Percentiles rank a stretch among this genome's conserved stretches.
These are phyloP conservation scores for Pseudozyma sp. DNA, from an alignment of 1,284 basidiomycete species.

Conservation along the genomic window DNA sequence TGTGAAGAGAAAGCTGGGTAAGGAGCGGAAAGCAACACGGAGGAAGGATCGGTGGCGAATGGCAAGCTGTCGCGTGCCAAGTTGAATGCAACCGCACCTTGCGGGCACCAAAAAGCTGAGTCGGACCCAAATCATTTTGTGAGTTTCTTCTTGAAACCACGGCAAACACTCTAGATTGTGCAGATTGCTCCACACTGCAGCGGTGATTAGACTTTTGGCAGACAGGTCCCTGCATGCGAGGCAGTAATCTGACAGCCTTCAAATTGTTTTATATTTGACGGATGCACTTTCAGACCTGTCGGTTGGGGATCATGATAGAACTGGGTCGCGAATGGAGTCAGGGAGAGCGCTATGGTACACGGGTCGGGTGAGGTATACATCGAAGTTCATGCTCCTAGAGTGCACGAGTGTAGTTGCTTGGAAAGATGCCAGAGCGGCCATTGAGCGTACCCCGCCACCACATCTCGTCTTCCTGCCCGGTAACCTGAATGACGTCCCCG, in stretches of 20 bases:
- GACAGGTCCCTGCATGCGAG: no score
- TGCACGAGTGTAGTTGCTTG: slow-evolving; percentile 24
- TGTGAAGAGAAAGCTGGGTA: not conserved
- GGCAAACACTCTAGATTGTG: slow-evolving; percentile 6
- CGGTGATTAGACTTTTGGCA: slow-evolving; percentile 23
- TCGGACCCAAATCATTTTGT: slow-evolving; percentile 1
- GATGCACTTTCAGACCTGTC: no score
- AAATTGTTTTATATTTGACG: no score
- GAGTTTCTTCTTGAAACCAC: slow-evolving; percentile 9
- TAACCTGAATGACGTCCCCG: slow-evolving; percentile 43
- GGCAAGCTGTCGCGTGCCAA: no score
- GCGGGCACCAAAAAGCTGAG: slow-evolving; percentile 18
- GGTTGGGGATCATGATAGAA: no score
- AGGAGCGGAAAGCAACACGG: not conserved
- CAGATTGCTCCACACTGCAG: slow-evolving; percentile 1
- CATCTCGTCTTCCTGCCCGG: slow-evolving; percentile 42
- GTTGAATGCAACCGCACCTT: no score
- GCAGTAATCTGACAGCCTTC: no score
- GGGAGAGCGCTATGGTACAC: no score
- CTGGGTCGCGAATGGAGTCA: no score
- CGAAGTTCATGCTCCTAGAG: not conserved
- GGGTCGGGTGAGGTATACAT: no score
- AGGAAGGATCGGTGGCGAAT: not conserved
- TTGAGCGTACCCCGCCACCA: slow-evolving; percentile 40
- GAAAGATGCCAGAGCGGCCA: slow-evolving; percentile 42